A percentile compares a stretch with the other conserved stretches of the same genome.
Evolutionary conservation across 257 asterid species (phyloP).

Genomic region (Rauvolfia tetraphylla): DNA sequence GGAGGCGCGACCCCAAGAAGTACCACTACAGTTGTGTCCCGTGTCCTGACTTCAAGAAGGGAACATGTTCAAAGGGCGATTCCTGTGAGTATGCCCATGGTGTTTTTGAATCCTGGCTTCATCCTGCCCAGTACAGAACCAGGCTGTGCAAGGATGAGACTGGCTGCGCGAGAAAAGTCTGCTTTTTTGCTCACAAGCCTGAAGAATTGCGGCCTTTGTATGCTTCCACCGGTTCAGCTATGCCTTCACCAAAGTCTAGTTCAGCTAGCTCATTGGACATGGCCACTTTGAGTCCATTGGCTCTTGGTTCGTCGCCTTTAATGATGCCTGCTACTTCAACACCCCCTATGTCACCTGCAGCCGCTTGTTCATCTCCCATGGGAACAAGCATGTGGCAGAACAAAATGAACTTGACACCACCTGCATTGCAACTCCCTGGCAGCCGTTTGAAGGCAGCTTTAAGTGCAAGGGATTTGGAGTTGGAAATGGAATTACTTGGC

Average conservation of each 20-base stretch:
- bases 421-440: slow-evolving; percentile 65
- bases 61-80: slow-evolving; percentile 61
- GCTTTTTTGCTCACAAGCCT: slow-evolving; percentile 79
- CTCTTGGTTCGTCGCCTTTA: slow-evolving; percentile 44
- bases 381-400: slow-evolving; percentile 52
- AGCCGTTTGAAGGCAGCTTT: slow-evolving; percentile 64
- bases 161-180: slow-evolving; percentile 73
- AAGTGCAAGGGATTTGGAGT: slow-evolving; percentile 54
- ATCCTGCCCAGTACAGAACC: slow-evolving; percentile 89
- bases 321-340: slow-evolving; percentile 38
- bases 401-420: slow-evolving; percentile 59
- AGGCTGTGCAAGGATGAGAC: slow-evolving; percentile 89
- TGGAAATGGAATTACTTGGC: slow-evolving; percentile 50
- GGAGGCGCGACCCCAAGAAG: slow-evolving; percentile 64
- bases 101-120: slow-evolving; percentile 93
- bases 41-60: slow-evolving; percentile 93
- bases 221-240: slow-evolving; percentile 78
- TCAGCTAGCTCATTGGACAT: slow-evolving; percentile 41
- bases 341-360: slow-evolving; percentile 61
- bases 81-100: slow-evolving; percentile 88
- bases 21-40: slow-evolving; percentile 72
- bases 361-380: slow-evolving; percentile 65
- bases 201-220: slow-evolving; percentile 79
- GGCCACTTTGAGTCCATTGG: slow-evolving; percentile 48
- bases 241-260: slow-evolving; percentile 67